Conservation (phyloP, 176 grass and related monocot species). For the Carex littledalei region DNA sequence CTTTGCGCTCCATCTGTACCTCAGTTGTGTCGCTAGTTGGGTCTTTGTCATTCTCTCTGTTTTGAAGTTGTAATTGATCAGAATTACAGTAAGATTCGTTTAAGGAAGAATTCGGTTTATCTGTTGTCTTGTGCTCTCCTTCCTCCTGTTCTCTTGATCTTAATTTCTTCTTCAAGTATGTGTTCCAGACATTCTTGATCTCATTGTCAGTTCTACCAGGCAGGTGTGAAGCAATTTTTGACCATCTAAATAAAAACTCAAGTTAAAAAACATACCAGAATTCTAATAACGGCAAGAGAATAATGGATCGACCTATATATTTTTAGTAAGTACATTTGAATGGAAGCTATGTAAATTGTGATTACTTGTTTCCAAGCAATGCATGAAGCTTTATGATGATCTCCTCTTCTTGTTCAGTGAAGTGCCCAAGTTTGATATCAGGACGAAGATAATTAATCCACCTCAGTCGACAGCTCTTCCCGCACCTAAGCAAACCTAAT, state of each 20-base stretch:
- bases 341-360: background rate
- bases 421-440: constrained; percentile 86
- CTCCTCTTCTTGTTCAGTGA: constrained; percentile 74
- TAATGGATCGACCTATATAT: background rate
- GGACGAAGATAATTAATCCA: constrained; percentile 98
- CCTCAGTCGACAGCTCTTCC: constrained; percentile 87
- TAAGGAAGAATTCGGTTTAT: background rate
- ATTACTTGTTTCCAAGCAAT: constrained; percentile 86
- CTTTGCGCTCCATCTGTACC: background rate
- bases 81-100: constrained; percentile 4
- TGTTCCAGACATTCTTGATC: constrained; percentile 99
- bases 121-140: background rate
- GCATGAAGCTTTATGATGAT: constrained; percentile 84
- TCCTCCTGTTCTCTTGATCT: constrained; percentile 15
- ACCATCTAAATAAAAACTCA: constrained; percentile 43
- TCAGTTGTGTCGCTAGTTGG: background rate
- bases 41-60: constrained; percentile 35
- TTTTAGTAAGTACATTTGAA: background rate
- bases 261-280: background rate
- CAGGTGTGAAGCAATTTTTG: constrained; percentile 72
- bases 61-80: constrained; percentile 17
- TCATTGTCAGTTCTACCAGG: constrained; percentile 93
- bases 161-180: constrained; percentile 78
- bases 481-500: constrained; percentile 66
- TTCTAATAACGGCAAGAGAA: background rate